Evolutionary conservation across 2,329 filamentous ascomycete species (phyloP).

Genomic region (Phyllosticta paracitricarpa): DNA sequence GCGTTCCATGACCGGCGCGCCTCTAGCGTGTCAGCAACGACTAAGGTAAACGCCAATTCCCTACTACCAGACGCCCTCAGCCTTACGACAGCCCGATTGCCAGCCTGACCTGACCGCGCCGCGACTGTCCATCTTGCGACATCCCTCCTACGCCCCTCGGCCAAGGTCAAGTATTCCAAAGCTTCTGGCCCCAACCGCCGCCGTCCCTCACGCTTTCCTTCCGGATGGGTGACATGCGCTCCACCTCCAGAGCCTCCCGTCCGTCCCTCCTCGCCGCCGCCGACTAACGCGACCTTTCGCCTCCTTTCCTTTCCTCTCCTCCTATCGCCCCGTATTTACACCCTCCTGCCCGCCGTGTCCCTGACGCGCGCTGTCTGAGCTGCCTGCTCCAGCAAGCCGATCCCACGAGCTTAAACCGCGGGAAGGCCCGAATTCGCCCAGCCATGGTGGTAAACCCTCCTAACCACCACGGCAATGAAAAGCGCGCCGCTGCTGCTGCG

Average conservation of each 20-base stretch:
- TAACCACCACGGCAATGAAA: constrained; percentile 6
- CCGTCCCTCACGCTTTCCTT: neutral
- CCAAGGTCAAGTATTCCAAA: neutral
- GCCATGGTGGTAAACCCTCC: constrained; percentile 9
- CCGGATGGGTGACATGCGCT: constrained; percentile 10
- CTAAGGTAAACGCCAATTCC: neutral
- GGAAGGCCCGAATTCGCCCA: neutral
- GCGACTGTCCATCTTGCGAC: neutral
- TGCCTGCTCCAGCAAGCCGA: neutral
- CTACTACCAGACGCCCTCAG: constrained; percentile 1
- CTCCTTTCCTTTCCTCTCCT: neutral
- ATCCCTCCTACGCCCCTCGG: neutral
- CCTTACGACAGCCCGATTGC: constrained; percentile 9
- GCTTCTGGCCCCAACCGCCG: neutral
- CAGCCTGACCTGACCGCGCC: neutral
- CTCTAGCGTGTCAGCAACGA: constrained; percentile 3
- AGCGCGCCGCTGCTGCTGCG: constrained; percentile 4
- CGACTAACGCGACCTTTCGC: neutral
- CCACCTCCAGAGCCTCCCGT: constrained; percentile 4
- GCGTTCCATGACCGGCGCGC: constrained; percentile 1
- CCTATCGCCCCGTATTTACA: neutral
- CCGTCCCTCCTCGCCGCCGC: constrained; percentile 1
- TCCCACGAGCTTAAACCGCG: neutral
- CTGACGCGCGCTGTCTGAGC: neutral
- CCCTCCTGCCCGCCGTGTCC: neutral